Evolutionary conservation across 2,329 filamentous ascomycete species (phyloP).

Genomic region (Dothideomycetes sp.): DNA sequence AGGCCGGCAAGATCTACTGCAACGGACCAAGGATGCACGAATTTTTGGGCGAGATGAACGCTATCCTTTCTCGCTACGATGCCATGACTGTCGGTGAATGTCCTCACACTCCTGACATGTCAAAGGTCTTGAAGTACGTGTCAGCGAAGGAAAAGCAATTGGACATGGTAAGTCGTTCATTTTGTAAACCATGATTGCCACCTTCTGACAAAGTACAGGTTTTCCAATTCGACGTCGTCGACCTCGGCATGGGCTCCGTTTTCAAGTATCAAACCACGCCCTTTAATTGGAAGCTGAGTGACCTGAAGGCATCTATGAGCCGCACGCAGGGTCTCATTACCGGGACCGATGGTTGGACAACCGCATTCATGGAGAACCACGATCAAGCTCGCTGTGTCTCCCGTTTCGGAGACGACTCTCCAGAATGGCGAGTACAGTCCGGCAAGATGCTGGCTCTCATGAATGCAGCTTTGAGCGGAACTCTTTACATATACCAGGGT

Average conservation of each 20-base stretch:
- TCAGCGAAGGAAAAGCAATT: constrained; percentile 44
- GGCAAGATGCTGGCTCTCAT: constrained; percentile 52
- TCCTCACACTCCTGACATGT: constrained; percentile 34
- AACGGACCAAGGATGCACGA: constrained; percentile 34
- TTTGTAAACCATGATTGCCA: neutral
- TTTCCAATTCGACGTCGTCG: constrained; percentile 37
- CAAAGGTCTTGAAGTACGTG: constrained; percentile 44
- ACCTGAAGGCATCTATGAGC: constrained; percentile 3
- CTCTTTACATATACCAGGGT: constrained; percentile 58
- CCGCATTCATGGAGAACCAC: constrained; percentile 56
- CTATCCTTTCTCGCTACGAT: constrained; percentile 35
- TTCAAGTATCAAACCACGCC: constrained; percentile 10
- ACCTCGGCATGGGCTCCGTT: constrained; percentile 27
- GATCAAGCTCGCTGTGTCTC: constrained; percentile 52
- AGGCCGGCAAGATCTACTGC: constrained; percentile 11
- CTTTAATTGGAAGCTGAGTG: constrained; percentile 1
- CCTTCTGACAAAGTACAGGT: neutral
- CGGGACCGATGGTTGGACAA: constrained; percentile 52
- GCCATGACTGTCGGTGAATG: constrained; percentile 45
- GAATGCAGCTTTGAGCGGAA: constrained; percentile 48
- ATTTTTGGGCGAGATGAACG: constrained; percentile 35
- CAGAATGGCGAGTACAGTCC: constrained; percentile 36
- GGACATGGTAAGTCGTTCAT: constrained; percentile 41
- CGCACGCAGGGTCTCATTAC: constrained; percentile 36
- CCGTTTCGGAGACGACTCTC: constrained; percentile 38